Evolutionary conservation across 257 asterid genomes (phyloP).

Genomic region (Fraxinus quadrangulata): DNA sequence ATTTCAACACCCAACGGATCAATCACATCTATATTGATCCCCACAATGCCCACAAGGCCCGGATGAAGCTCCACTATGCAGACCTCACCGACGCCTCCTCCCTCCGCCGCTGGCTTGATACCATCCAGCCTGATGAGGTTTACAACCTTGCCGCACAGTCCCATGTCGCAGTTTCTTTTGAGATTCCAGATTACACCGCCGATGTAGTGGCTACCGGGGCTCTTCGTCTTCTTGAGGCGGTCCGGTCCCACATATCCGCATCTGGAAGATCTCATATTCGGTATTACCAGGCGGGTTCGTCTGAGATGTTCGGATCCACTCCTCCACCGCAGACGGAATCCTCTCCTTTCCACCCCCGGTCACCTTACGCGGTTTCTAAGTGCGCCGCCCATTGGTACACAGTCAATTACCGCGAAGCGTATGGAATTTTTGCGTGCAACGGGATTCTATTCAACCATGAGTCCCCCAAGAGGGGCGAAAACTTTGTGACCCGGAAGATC

Average conservation of each 20-base stretch:
- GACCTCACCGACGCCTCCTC: slow-evolving; percentile 97
- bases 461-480: slow-evolving; percentile 91
- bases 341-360: slow-evolving; percentile 84
- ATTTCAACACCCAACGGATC: slow-evolving; percentile 95
- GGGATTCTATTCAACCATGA: slow-evolving; percentile 95
- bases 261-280: slow-evolving; percentile 73
- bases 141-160: slow-evolving; percentile 99
- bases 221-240: slow-evolving; percentile 91
- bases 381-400: slow-evolving; percentile 99
- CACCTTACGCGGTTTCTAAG: slow-evolving; percentile 96
- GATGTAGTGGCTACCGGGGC: slow-evolving; percentile 99
- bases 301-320: slow-evolving; percentile 98
- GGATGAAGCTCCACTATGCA: slow-evolving; percentile 95
- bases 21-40: slow-evolving; percentile 98
- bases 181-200: slow-evolving; percentile 97
- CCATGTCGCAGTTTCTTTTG: slow-evolving; percentile 97
- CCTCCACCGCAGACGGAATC: slow-evolving; percentile 92
- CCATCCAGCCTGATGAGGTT: slow-evolving; percentile 86
- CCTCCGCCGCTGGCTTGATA: slow-evolving; percentile 99
- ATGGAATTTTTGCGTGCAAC: slow-evolving; percentile 85
- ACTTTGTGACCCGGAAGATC: slow-evolving; percentile 91
- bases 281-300: slow-evolving; percentile 96
- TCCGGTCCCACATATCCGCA: slow-evolving; percentile 81
- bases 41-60: slow-evolving; percentile 81
- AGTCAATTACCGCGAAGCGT: slow-evolving; percentile 94